These are phyloP conservation scores for Dendrobium chrysotoxum DNA, from an alignment of 106 monocot genomes.

Conservation along the genomic window DNA sequence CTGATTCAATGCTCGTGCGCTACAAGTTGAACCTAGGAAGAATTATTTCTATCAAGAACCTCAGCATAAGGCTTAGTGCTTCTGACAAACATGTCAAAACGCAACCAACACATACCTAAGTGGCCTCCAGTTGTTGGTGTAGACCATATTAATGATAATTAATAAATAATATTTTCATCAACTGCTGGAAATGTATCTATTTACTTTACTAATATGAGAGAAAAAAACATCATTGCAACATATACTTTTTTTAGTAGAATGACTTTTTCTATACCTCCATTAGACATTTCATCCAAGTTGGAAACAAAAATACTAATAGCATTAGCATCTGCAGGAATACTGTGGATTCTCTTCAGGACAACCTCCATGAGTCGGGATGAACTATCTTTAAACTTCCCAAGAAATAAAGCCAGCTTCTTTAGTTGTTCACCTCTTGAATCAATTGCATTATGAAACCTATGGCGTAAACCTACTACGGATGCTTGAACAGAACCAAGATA, in stretches of 20 bases:
- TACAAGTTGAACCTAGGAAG: too few relatives aligned
- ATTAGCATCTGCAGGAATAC: slow-evolving; percentile 81
- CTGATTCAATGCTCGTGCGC: too few relatives aligned
- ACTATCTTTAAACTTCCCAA: slow-evolving; percentile 37
- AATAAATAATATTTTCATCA: too few relatives aligned
- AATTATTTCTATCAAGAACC: too few relatives aligned
- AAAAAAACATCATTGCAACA: neutral
- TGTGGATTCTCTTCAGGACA: slow-evolving; percentile 49
- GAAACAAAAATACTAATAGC: slow-evolving; percentile 65
- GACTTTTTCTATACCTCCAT: slow-evolving; percentile 35
- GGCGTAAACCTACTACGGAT: slow-evolving; percentile 71
- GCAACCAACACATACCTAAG: too few relatives aligned
- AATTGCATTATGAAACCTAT: slow-evolving; percentile 42
- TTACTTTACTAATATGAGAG: neutral
- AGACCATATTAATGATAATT: too few relatives aligned
- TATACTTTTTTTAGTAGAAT: neutral
- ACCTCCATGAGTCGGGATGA: slow-evolving; percentile 52
- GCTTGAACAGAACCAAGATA: slow-evolving; percentile 55
- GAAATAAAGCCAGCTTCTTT: slow-evolving; percentile 42
- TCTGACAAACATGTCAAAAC: too few relatives aligned
- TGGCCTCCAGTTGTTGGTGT: too few relatives aligned
- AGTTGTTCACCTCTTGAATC: slow-evolving; percentile 53
- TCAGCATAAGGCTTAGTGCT: too few relatives aligned
- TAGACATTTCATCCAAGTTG: slow-evolving; percentile 32
- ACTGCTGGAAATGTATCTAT: neutral